Evolutionary conservation across 2,329 filamentous ascomycete genomes (phyloP).

Genomic region (Zymoseptoria brevis): DNA sequence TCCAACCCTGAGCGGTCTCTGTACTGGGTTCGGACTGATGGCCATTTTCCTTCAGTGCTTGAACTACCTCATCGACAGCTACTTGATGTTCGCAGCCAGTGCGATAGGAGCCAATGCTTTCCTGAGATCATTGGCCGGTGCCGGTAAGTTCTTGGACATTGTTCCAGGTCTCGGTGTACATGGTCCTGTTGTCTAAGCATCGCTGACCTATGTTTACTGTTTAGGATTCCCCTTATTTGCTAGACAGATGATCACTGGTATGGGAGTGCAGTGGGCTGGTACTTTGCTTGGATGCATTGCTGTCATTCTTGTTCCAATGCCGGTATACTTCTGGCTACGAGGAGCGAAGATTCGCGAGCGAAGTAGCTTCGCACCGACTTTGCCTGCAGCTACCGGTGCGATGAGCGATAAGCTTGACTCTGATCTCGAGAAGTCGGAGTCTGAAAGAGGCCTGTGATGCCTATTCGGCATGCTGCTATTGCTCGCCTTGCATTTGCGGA

Average conservation of each 20-base stretch:
- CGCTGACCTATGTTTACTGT: background rate
- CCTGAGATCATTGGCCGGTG: constrained; percentile 42
- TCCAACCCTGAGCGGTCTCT: constrained; percentile 36
- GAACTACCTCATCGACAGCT: constrained; percentile 45
- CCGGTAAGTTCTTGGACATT: constrained; percentile 13
- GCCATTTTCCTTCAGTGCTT: constrained; percentile 34
- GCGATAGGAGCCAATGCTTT: constrained; percentile 33
- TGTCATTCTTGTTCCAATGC: constrained; percentile 36
- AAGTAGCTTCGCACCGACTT: constrained; percentile 33
- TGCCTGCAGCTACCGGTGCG: constrained; percentile 10
- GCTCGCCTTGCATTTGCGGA: background rate
- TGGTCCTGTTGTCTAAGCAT: constrained; percentile 26
- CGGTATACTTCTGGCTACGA: constrained; percentile 36
- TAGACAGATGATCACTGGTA: constrained; percentile 47
- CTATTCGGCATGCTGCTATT: background rate
- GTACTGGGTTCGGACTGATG: constrained; percentile 38
- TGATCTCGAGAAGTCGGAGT: constrained; percentile 3
- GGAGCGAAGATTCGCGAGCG: constrained; percentile 36
- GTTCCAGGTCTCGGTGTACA: background rate
- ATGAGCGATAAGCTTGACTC: constrained; percentile 8
- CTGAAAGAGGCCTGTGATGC: background rate
- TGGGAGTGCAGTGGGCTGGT: constrained; percentile 43
- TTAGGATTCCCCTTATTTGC: constrained; percentile 27
- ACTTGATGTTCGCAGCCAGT: constrained; percentile 44
- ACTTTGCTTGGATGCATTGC: constrained; percentile 41